Percentiles rank a stretch among this genome's conserved stretches.
These are phyloP conservation scores for Apostasia ramifera DNA, from an alignment of 106 monocot genomes.

Conservation along the genomic window DNA sequence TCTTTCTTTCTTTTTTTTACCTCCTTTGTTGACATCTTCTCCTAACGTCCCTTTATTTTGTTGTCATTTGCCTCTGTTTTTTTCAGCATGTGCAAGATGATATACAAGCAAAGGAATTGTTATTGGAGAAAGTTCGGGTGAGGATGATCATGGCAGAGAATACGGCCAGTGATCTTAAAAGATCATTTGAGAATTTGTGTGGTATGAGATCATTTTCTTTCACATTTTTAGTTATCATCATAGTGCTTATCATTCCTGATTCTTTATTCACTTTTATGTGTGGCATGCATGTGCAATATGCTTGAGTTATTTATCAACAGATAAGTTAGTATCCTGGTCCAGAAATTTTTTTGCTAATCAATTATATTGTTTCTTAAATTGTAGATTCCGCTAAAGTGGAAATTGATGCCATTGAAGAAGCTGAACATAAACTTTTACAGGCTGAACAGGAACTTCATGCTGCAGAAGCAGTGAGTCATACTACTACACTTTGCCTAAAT, in stretches of 20 bases:
- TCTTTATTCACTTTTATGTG: not conserved
- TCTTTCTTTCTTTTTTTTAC: not conserved
- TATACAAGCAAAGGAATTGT: slow-evolving; percentile 49
- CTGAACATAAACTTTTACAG: slow-evolving; percentile 54
- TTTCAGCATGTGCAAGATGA: slow-evolving; percentile 61
- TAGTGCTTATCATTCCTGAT: not conserved
- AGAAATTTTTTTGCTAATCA: not conserved
- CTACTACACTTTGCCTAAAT: not conserved
- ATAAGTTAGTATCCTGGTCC: not conserved
- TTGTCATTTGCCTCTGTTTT: slow-evolving; percentile 3
- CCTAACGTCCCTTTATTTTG: not conserved
- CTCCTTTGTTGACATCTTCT: not conserved
- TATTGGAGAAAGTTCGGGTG: slow-evolving; percentile 34
- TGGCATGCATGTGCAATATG: not conserved
- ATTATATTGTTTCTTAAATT: slow-evolving; percentile 13
- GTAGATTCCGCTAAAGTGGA: slow-evolving; percentile 74
- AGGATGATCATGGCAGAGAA: slow-evolving; percentile 34
- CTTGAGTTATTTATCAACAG: no score
- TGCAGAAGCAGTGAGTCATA: slow-evolving; percentile 45
- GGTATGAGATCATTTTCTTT: slow-evolving; percentile 31
- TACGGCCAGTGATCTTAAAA: slow-evolving; percentile 48
- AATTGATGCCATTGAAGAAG: slow-evolving; percentile 55
- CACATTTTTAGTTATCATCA: not conserved
- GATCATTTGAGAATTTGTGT: slow-evolving; percentile 61
- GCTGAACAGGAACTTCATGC: slow-evolving; percentile 58